A percentile compares a stretch with the other conserved stretches of the same genome.
These are phyloP conservation scores for Colletotrichum lentis DNA, from an alignment of 2,329 filamentous ascomycete genomes.

Conservation along the genomic window DNA sequence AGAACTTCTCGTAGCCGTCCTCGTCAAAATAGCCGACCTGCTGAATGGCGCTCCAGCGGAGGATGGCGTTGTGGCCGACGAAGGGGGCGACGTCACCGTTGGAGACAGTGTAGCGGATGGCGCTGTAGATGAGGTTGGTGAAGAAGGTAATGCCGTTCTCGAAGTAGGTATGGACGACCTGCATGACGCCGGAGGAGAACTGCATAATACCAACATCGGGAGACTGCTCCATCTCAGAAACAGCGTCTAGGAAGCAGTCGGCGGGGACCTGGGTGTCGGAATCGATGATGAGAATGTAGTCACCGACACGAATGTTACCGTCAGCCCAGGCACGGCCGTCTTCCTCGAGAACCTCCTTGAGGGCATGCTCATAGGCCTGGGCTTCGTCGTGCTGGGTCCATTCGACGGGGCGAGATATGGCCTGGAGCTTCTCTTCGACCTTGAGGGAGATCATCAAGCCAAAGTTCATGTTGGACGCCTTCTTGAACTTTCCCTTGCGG, in stretches of 20 bases:
- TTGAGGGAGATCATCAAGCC: slow-evolving; percentile 72
- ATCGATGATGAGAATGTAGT: slow-evolving; percentile 82
- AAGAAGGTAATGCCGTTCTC: slow-evolving; percentile 76
- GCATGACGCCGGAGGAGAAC: slow-evolving; percentile 80
- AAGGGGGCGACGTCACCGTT: slow-evolving; percentile 81
- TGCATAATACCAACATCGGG: slow-evolving; percentile 82
- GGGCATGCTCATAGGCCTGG: slow-evolving; percentile 69
- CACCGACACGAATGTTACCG: slow-evolving; percentile 84
- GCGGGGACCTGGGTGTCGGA: slow-evolving; percentile 80
- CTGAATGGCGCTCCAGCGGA: slow-evolving; percentile 79
- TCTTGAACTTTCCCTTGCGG: slow-evolving; percentile 72
- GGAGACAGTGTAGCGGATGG: slow-evolving; percentile 79
- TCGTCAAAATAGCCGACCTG: slow-evolving; percentile 75
- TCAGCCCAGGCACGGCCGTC: slow-evolving; percentile 80
- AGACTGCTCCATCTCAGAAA: slow-evolving; percentile 82
- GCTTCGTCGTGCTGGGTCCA: slow-evolving; percentile 77
- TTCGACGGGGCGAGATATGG: slow-evolving; percentile 62
- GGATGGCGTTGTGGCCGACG: slow-evolving; percentile 81
- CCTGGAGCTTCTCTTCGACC: slow-evolving; percentile 73
- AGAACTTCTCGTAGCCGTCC: slow-evolving; percentile 79
- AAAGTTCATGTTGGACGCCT: slow-evolving; percentile 79
- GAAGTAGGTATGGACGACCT: slow-evolving; percentile 77
- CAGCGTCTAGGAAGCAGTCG: slow-evolving; percentile 80
- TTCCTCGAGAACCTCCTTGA: slow-evolving; percentile 72
- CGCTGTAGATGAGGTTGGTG: slow-evolving; percentile 78